Conservation (phyloP, 352 stramenopile genomes). For the Peronospora belbahrii region DNA sequence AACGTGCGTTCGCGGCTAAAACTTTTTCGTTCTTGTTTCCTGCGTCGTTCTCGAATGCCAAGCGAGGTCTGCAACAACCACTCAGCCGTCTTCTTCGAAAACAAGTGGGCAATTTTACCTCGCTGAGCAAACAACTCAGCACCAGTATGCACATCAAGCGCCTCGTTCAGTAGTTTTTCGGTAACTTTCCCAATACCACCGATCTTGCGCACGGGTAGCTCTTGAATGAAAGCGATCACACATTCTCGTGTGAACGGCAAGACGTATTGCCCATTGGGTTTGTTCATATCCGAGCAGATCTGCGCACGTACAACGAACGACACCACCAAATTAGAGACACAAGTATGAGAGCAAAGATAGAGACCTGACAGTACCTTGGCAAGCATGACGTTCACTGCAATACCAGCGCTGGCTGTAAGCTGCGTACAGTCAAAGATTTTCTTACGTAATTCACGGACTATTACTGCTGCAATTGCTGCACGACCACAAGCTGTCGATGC, state of each 20-base stretch:
- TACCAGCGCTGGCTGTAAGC: constrained; percentile 90
- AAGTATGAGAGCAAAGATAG: neutral
- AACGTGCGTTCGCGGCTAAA: constrained; percentile 77
- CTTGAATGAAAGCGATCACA: constrained; percentile 86
- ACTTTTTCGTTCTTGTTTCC: constrained; percentile 63
- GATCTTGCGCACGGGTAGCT: constrained; percentile 89
- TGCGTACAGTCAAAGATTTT: constrained; percentile 82
- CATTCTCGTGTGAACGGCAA: constrained; percentile 66
- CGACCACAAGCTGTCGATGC: constrained; percentile 8
- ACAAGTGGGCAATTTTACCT: constrained; percentile 53
- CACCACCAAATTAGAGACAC: neutral
- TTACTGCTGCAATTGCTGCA: constrained; percentile 33
- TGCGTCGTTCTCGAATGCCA: constrained; percentile 42
- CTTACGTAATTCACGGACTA: constrained; percentile 80
- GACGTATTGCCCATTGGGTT: constrained; percentile 93
- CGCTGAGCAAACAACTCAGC: constrained; percentile 62
- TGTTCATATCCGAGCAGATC: constrained; percentile 94
- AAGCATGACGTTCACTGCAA: constrained; percentile 88
- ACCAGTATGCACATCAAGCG: constrained; percentile 81
- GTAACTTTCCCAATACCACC: constrained; percentile 93
- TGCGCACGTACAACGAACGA: constrained; percentile 14
- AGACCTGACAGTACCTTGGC: constrained; percentile 70
- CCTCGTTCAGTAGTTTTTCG: constrained; percentile 85
- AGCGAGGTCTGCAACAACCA: constrained; percentile 73
- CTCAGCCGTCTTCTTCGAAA: constrained; percentile 51